Conservation (phyloP, 2,329 filamentous ascomycete genomes). For the Talaromyces sp. region DNA sequence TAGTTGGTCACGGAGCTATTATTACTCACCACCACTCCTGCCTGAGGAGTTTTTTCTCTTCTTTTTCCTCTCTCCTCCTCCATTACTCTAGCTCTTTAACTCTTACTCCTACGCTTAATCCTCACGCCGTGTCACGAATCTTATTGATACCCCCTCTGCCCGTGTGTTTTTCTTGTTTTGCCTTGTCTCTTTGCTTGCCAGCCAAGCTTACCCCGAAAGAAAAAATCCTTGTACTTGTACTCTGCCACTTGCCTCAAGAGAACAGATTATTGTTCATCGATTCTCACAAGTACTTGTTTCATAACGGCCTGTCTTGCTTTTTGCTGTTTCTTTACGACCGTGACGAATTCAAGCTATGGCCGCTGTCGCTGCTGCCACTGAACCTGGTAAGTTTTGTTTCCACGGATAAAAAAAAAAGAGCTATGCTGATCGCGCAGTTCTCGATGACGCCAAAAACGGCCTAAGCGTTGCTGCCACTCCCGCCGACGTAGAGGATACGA, state of each 20-base stretch:
- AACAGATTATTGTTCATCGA: background rate
- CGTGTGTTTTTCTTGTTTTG: constrained; percentile 2
- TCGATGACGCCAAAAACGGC: constrained; percentile 8
- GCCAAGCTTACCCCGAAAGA: background rate
- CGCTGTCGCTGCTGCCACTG: background rate
- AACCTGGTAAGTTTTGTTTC: background rate
- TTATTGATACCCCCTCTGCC: constrained; percentile 1
- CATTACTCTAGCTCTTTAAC: background rate
- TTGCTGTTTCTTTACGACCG: constrained; percentile 1
- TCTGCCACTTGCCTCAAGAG: background rate
- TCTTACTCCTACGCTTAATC: background rate
- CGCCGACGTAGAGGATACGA: constrained; percentile 4
- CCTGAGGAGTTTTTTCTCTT: constrained; percentile 9
- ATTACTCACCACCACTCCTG: background rate
- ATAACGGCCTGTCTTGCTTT: background rate
- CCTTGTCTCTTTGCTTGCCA: background rate
- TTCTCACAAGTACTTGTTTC: background rate
- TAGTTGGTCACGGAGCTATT: background rate
- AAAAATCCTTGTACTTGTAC: background rate
- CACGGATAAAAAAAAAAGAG: background rate
- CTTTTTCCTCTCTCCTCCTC: background rate
- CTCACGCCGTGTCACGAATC: background rate
- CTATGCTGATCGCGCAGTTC: background rate
- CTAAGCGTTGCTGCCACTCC: constrained; percentile 5
- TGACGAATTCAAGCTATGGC: constrained; percentile 9